A percentile compares a stretch with the other conserved stretches of the same genome.
phyloP scores from a whole-genome alignment of 2,329 filamentous ascomycete species.

The Sporothrix protearum region DNA sequence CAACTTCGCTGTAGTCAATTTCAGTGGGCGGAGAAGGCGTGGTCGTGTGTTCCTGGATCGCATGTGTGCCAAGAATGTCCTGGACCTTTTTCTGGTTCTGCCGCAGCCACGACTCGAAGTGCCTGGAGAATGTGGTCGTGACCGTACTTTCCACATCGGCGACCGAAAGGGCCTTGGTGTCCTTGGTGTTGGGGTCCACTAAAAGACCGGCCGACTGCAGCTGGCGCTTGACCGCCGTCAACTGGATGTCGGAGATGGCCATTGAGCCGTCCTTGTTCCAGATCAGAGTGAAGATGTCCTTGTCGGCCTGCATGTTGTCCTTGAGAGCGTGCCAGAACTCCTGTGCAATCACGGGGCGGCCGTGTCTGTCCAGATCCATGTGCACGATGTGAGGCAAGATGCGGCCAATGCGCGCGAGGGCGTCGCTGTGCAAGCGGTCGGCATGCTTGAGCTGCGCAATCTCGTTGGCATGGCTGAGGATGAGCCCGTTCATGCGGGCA shows the following conservation, averaged over 20 bases:
- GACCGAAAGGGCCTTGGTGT: conserved; percentile 32
- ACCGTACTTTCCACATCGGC: conserved; percentile 34
- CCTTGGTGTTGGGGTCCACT: conserved; percentile 32
- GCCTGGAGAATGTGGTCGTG: conserved; percentile 36
- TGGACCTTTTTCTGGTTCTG: conserved; percentile 47
- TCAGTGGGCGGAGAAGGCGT: background rate
- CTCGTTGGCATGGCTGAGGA: conserved; percentile 29
- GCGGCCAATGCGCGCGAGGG: conserved; percentile 44
- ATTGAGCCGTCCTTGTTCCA: conserved; percentile 39
- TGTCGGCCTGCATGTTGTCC: conserved; percentile 50
- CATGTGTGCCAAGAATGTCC: conserved; percentile 28
- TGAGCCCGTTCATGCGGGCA: conserved; percentile 30
- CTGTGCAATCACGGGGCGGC: conserved; percentile 52
- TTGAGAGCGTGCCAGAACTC: conserved; percentile 65
- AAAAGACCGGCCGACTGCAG: conserved; percentile 36
- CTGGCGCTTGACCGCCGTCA: conserved; percentile 44
- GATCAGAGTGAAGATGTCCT: conserved; percentile 47
- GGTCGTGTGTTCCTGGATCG: background rate
- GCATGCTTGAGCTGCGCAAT: conserved; percentile 35
- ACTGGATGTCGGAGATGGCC: conserved; percentile 46
- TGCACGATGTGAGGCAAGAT: conserved; percentile 57
- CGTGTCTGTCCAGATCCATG: conserved; percentile 50
- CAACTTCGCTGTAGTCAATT: conserved; percentile 16
- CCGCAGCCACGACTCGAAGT: conserved; percentile 53
- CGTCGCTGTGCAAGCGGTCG: conserved; percentile 37